Evolutionary conservation across 2,329 filamentous ascomycete species (phyloP), one percentile per base, ranked within the genome.

Genomic region (Fusarium sublunatum): DNA sequence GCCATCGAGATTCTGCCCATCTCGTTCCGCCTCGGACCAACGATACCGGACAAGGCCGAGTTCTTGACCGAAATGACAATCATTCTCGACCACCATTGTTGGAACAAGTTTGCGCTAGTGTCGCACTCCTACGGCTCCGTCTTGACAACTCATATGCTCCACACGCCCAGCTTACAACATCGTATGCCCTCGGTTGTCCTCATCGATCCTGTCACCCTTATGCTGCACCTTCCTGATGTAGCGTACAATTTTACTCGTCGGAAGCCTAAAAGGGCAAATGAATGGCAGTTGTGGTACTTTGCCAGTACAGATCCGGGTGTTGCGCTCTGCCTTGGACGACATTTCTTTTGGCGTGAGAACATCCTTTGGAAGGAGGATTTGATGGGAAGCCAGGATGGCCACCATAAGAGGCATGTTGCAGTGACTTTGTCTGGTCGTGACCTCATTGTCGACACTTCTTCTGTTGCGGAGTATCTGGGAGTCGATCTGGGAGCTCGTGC

Each of bases 311-410:
- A 92, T 65, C 85, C 87, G 26, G 87, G 87, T 3, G 86, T 90
- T 3, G 84, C 88, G 9, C 82, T 89, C 53, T 86, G 85, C 9
- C 77, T 92, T 1, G 84, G 83, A 0, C 78, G 89, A 4, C 82
- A 88, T 67, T 91, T 92, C 75, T 91, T 90, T 75, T 92, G 89
- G 90, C 81, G 81, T 25, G 82, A 91, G 65, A 91, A 89, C 62
- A 85, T 90, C 35, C 75, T 90, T 7, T 92, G 89, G 89, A 86
- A 85, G 65, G 86, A 91, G 43, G 86, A 90, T 59, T 73, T 91
- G 41, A 61, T 82, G 32, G 56, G 41, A 0, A 57, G 50, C 19
- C 48, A 57, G 15, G 58, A 42, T 61, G 49, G 61, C 6, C 50
- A 48, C 60, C 59, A 38, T 25, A 61, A 68, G 24, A 72, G 78